phyloP scores from a whole-genome alignment of 2,329 filamentous ascomycete genomes.

The Gyromitra esculenta region DNA sequence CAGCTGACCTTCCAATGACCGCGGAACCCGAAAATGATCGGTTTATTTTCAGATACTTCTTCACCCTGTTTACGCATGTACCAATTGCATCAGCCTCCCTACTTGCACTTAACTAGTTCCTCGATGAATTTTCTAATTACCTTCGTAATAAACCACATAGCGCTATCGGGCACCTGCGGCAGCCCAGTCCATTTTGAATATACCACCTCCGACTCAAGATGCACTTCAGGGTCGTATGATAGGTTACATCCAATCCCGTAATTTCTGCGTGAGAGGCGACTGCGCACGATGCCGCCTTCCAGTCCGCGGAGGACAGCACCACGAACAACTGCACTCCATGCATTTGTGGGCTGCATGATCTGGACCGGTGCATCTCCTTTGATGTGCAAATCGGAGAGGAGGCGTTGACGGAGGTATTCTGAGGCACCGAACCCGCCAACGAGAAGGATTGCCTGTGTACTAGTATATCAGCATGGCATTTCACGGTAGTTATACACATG shows the following conservation, averaged over 20 bases:
- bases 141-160: slow-evolving; percentile 39
- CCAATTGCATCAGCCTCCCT: background rate
- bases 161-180: background rate
- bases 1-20: background rate
- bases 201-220: slow-evolving; percentile 14
- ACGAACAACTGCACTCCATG: slow-evolving; percentile 66
- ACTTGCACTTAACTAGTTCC: background rate
- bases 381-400: slow-evolving; percentile 7
- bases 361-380: slow-evolving; percentile 57
- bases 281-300: slow-evolving; percentile 48
- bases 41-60: slow-evolving; percentile 11
- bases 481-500: background rate
- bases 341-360: slow-evolving; percentile 65
- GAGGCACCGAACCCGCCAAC: slow-evolving; percentile 49
- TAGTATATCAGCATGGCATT: background rate
- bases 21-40: slow-evolving; percentile 5
- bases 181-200: background rate
- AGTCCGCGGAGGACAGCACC: slow-evolving; percentile 67
- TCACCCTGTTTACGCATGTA: background rate
- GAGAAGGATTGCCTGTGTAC: slow-evolving; percentile 40
- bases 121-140: background rate
- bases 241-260: slow-evolving; percentile 35
- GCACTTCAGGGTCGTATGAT: slow-evolving; percentile 13
- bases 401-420: slow-evolving; percentile 37
- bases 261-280: slow-evolving; percentile 33